Base-by-base conservation (phyloP, 192 early-diverging fungal genomes). In the Backusella psychrophila region DNA sequence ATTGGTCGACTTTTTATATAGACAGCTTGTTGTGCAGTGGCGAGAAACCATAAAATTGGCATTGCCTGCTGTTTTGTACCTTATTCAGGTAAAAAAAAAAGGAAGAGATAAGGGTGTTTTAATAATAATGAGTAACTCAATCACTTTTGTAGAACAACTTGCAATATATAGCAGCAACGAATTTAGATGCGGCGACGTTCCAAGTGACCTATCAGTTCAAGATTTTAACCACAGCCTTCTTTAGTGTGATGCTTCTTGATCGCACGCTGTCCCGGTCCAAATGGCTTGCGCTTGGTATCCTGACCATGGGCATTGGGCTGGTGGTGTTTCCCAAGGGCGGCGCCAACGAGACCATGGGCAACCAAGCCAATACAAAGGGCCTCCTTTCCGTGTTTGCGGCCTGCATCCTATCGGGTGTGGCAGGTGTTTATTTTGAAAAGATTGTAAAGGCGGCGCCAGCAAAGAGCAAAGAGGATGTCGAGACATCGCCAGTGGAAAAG, bases 171-270 rank as follows among this genome's bases (percentile, higher is more conserved):
- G 94, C 97, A 0, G 93, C 95, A 1, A 88, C 93, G 21, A 82
- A 90, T 15, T 82, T 99, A 34, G 97, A 99, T 71, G 94, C 97
- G 0, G 96, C 97, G 7, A 97, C 95, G 7, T 99, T 97, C 85
- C 95, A 97, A 84, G 96, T 98, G 34, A 96, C 96, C 7, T 99
- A 98, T 81, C 97, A 99, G 81, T 86, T 99, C 73, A 99, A 99
- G 87, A 97, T 98, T 76, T 82, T 99, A 66, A 97, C 97, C 1
- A 96, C 97, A 4, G 96, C 97, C 8, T 78, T 99, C 44, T 98
- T 96, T 78, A 93, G 93, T 15, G 96, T 99, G 8, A 35, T 91
- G 5, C 78, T 99, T 70, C 88, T 99, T 23, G 79, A 85, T 65
- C 90, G 91, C 65, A 74, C 79, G 0, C 84, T 99, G 31, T 88